A percentile compares a stretch with the other conserved stretches of the same genome.
Evolutionary conservation across 306 rosid species (phyloP).

Genomic region (Benincasa hispida): DNA sequence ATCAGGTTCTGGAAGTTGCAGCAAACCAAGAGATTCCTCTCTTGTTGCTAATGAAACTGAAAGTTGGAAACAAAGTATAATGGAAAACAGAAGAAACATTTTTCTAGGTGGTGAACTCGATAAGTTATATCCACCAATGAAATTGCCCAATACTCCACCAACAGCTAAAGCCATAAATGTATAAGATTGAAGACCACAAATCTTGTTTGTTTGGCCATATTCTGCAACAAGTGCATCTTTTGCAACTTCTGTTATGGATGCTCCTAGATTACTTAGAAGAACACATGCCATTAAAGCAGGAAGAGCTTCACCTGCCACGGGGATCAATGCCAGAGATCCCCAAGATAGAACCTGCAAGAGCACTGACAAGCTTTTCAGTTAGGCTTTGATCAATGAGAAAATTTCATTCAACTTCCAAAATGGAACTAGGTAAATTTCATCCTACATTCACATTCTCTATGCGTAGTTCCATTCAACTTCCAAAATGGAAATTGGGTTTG

Average conservation of each 20-base stretch:
- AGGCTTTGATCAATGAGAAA: neutral
- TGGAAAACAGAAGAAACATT: slow-evolving; percentile 47
- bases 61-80: slow-evolving; percentile 45
- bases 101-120: slow-evolving; percentile 45
- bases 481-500: neutral
- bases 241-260: slow-evolving; percentile 79
- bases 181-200: slow-evolving; percentile 64
- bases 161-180: slow-evolving; percentile 78
- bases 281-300: slow-evolving; percentile 39
- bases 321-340: slow-evolving; percentile 56
- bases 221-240: slow-evolving; percentile 92
- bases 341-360: slow-evolving; percentile 76
- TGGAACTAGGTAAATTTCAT: no score
- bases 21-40: slow-evolving; percentile 63
- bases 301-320: slow-evolving; percentile 43
- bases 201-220: slow-evolving; percentile 53
- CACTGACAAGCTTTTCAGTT: slow-evolving; percentile 28
- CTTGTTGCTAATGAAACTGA: slow-evolving; percentile 36
- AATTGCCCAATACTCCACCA: slow-evolving; percentile 83
- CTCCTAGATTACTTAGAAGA: slow-evolving; percentile 83
- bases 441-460: no score
- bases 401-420: neutral
- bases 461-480: neutral
- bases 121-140: slow-evolving; percentile 58
- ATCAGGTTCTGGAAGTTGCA: slow-evolving; percentile 17